These are phyloP conservation scores for Pyrrhoderma lamaoense DNA, from an alignment of 1,284 basidiomycete species.

Conservation along the genomic window DNA sequence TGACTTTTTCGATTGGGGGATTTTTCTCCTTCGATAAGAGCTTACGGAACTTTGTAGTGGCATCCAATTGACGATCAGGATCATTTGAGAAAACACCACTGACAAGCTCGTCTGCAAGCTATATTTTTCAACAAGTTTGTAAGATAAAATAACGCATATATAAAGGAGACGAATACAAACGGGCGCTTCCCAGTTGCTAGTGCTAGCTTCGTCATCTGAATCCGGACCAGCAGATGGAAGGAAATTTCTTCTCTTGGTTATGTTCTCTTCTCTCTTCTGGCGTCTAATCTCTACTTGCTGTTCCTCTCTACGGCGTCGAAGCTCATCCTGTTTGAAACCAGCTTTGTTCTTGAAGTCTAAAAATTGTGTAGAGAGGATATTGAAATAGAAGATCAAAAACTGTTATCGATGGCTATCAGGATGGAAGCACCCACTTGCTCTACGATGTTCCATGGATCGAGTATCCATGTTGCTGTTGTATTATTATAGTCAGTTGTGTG, in stretches of 20 bases:
- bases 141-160: constrained; percentile 17
- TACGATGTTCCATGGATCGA: constrained; percentile 17
- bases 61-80: constrained; percentile 86
- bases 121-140: constrained; percentile 18
- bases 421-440: constrained; percentile 10
- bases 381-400: constrained; percentile 1
- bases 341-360: constrained; percentile 74
- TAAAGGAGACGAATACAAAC: constrained; percentile 37
- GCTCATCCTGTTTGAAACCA: constrained; percentile 76
- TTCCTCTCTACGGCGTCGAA: constrained; percentile 91
- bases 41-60: constrained; percentile 96
- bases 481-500: background rate
- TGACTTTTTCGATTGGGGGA: constrained; percentile 98
- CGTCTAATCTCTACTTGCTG: constrained; percentile 96
- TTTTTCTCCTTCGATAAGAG: constrained; percentile 99
- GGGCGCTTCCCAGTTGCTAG: constrained; percentile 68
- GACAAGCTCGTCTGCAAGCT: constrained; percentile 92
- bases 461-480: constrained; percentile 13
- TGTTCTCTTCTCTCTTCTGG: constrained; percentile 95
- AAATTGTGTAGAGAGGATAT: constrained; percentile 7
- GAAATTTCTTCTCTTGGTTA: constrained; percentile 93
- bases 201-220: constrained; percentile 79
- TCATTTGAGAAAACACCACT: constrained; percentile 89
- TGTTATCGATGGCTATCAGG: background rate
- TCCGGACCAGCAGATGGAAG: constrained; percentile 65